A percentile compares a stretch with the other conserved stretches of the same genome.
Evolutionary conservation across 164 flowering plant genomes (phyloP).

Genomic region (Brasenia schreberi): DNA sequence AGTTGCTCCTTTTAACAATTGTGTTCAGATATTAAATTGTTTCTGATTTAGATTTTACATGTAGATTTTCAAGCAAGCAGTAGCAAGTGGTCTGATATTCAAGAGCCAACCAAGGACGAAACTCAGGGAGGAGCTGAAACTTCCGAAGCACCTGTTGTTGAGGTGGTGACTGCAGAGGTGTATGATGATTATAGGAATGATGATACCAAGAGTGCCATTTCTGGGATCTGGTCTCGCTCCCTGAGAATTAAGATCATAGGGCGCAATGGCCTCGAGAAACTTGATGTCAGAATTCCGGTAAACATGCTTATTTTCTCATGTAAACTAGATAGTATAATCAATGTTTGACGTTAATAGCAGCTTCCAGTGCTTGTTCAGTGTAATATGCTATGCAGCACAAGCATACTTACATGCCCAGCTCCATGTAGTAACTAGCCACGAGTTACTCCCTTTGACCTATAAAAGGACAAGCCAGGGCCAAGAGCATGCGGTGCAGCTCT

Average conservation of each 20-base stretch:
- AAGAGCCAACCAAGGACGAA: conserved; percentile 5
- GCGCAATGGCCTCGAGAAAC: conserved; percentile 84
- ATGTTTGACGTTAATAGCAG: no score
- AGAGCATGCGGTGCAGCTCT: no score
- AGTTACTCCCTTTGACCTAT: no score
- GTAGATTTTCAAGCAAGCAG: conserved; percentile 27
- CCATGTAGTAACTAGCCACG: no score
- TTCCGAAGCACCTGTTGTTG: conserved; percentile 37
- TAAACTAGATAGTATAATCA: no score
- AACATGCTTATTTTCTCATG: conserved; percentile 14
- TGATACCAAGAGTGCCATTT: conserved; percentile 38
- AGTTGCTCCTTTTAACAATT: neutral
- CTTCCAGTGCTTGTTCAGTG: neutral
- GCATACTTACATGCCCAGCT: no score
- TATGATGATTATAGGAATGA: conserved; percentile 32
- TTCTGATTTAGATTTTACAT: neutral
- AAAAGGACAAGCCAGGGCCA: no score
- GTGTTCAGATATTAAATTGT: neutral
- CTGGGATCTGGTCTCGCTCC: conserved; percentile 69
- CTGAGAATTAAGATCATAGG: conserved; percentile 83
- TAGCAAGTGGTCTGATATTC: conserved; percentile 20
- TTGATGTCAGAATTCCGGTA: conserved; percentile 86
- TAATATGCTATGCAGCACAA: no score
- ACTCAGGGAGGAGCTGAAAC: conserved; percentile 25
- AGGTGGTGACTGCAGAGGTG: conserved; percentile 71